phyloP scores from a whole-genome alignment of 805 yeast species.

The Schwanniomyces polymorphus region DNA sequence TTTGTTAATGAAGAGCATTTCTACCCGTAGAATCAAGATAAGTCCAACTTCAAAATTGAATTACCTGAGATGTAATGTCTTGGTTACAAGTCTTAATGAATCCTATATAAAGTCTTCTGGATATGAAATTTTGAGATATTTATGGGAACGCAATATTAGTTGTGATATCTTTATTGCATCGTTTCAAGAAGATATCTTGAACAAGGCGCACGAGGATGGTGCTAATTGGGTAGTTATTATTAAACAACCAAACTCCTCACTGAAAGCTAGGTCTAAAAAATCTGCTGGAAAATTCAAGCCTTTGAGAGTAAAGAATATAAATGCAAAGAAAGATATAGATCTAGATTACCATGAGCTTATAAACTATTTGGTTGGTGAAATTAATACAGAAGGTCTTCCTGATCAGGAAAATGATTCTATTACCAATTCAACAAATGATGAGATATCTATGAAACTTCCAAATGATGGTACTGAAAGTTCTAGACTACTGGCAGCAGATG shows the following conservation, averaged over 20 bases:
- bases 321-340: slow-evolving; percentile 65
- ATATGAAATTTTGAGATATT: slow-evolving; percentile 54
- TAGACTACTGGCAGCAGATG: slow-evolving; percentile 12
- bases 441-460: slow-evolving; percentile 5
- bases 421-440: neutral
- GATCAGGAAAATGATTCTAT: slow-evolving; percentile 10
- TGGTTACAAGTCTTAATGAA: slow-evolving; percentile 69
- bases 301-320: slow-evolving; percentile 65
- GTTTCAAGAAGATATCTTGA: slow-evolving; percentile 60
- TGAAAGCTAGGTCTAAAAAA: slow-evolving; percentile 20
- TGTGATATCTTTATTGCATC: slow-evolving; percentile 56
- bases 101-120: slow-evolving; percentile 59
- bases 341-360: slow-evolving; percentile 68
- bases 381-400: slow-evolving; percentile 6
- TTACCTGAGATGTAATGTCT: slow-evolving; percentile 69
- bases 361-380: slow-evolving; percentile 20
- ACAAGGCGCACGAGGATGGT: slow-evolving; percentile 66
- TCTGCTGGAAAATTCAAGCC: slow-evolving; percentile 61
- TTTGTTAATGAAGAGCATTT: slow-evolving; percentile 31
- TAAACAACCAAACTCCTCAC: slow-evolving; percentile 57
- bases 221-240: slow-evolving; percentile 76
- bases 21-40: slow-evolving; percentile 10
- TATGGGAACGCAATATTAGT: slow-evolving; percentile 80
- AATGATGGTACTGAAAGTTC: slow-evolving; percentile 6
- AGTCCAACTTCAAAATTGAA: slow-evolving; percentile 21